These are phyloP conservation scores for Neolentinus lepideus DNA, from an alignment of 1,284 basidiomycete genomes.

Conservation along the genomic window DNA sequence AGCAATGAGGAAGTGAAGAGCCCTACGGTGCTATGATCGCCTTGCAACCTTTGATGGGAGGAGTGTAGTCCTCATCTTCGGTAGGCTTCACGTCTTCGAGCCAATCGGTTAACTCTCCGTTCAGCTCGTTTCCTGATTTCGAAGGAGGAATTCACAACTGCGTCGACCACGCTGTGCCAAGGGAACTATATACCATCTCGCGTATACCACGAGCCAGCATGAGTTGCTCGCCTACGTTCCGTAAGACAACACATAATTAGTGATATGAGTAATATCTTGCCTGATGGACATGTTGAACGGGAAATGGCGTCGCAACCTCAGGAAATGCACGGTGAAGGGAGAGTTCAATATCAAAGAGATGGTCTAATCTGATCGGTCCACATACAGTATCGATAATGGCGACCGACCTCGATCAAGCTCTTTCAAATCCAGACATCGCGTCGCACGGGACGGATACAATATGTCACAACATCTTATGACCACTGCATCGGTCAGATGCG, in stretches of 20 bases:
- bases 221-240: slow-evolving; percentile 59
- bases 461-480: too few relatives aligned
- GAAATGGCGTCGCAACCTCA: not conserved
- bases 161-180: slow-evolving; percentile 8
- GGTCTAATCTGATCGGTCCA: too few relatives aligned
- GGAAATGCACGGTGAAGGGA: not conserved
- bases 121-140: slow-evolving; percentile 45
- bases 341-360: not conserved
- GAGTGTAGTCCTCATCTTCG: slow-evolving; percentile 36
- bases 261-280: not conserved
- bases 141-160: slow-evolving; percentile 6
- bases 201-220: slow-evolving; percentile 92
- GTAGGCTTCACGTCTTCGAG: slow-evolving; percentile 51
- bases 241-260: not conserved
- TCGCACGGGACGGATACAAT: too few relatives aligned
- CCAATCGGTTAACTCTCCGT: slow-evolving; percentile 58
- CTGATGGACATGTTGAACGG: not conserved
- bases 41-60: slow-evolving; percentile 74
- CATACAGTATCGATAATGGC: too few relatives aligned
- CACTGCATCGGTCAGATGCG: not conserved
- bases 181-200: slow-evolving; percentile 43
- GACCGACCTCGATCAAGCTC: too few relatives aligned
- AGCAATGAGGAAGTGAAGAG: too few relatives aligned
- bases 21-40: slow-evolving; percentile 98
- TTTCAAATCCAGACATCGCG: too few relatives aligned